phyloP scores from a whole-genome alignment of 2,329 filamentous ascomycete genomes.

The Paecilomyces sp. region DNA sequence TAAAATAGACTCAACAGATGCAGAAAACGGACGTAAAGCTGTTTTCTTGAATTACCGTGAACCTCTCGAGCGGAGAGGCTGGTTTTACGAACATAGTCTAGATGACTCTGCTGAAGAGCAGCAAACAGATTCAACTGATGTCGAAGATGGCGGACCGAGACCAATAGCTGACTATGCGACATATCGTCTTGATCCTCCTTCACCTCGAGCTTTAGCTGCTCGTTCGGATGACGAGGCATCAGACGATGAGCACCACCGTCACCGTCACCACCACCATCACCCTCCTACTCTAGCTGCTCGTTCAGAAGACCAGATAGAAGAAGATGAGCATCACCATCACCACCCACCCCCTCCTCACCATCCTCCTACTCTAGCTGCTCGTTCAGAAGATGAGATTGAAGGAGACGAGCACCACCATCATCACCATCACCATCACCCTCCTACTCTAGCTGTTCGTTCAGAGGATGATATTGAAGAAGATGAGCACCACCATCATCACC shows the following conservation, averaged over 20 bases:
- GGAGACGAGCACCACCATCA: too few relatives aligned
- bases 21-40: too few relatives aligned
- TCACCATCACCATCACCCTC: too few relatives aligned
- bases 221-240: not conserved
- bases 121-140: too few relatives aligned
- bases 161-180: not conserved
- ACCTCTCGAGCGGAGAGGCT: too few relatives aligned
- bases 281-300: not conserved
- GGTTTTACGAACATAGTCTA: too few relatives aligned
- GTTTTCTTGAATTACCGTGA: too few relatives aligned
- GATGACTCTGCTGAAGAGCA: too few relatives aligned
- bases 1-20: too few relatives aligned
- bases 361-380: not conserved
- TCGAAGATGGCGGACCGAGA: not conserved
- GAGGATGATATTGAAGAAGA: not conserved
- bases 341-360: not conserved
- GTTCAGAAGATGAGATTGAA: not conserved
- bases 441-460: too few relatives aligned
- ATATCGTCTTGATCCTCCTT: not conserved
- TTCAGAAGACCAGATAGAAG: not conserved
- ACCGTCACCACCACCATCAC: not conserved
- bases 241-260: not conserved
- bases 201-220: not conserved
- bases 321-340: not conserved
- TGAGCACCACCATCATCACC: too few relatives aligned